A percentile compares a stretch with the other conserved stretches of the same genome.
phyloP scores from a whole-genome alignment of 1,284 basidiomycete species.

The Cryptococcus sp. region DNA sequence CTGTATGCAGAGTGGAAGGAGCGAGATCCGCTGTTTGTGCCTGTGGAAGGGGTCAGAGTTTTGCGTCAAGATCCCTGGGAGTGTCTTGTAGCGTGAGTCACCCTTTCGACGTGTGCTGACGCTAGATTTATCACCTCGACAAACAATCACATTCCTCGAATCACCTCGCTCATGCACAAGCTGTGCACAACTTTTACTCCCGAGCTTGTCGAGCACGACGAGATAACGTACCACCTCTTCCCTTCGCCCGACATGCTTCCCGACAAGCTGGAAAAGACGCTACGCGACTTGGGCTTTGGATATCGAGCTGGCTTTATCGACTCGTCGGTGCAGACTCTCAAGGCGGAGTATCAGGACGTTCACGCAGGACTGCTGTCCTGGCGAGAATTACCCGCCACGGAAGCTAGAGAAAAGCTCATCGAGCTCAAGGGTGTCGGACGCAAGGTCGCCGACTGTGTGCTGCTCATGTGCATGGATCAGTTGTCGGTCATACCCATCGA shows the following conservation, averaged over 20 bases:
- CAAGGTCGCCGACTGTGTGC: slow-evolving; percentile 91
- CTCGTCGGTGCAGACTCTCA: slow-evolving; percentile 70
- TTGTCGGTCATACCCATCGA: slow-evolving; percentile 82
- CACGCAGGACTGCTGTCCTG: slow-evolving; percentile 20
- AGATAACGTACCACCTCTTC: slow-evolving; percentile 69
- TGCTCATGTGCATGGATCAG: slow-evolving; percentile 91
- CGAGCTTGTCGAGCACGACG: slow-evolving; percentile 49
- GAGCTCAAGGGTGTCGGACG: slow-evolving; percentile 85
- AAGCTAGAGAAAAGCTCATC: slow-evolving; percentile 61
- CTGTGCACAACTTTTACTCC: slow-evolving; percentile 63
- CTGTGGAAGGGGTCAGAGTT: slow-evolving; percentile 58
- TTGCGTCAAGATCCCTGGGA: slow-evolving; percentile 95
- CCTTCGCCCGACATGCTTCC: slow-evolving; percentile 67
- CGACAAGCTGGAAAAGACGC: slow-evolving; percentile 56
- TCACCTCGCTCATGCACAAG: slow-evolving; percentile 78
- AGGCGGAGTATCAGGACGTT: slow-evolving; percentile 49
- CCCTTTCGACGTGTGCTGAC: background rate
- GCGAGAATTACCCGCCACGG: slow-evolving; percentile 16
- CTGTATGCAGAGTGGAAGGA: slow-evolving; percentile 73
- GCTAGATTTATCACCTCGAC: slow-evolving; percentile 93
- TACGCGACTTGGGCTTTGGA: slow-evolving; percentile 86
- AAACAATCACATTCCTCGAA: slow-evolving; percentile 92
- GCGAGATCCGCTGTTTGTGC: slow-evolving; percentile 64
- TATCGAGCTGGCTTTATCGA: slow-evolving; percentile 90
- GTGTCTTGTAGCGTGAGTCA: slow-evolving; percentile 76